Percentiles rank a stretch among this genome's conserved stretches.
These are phyloP conservation scores for Bipolaris zeicola DNA, from an alignment of 2,329 filamentous ascomycete genomes.

Conservation along the genomic window DNA sequence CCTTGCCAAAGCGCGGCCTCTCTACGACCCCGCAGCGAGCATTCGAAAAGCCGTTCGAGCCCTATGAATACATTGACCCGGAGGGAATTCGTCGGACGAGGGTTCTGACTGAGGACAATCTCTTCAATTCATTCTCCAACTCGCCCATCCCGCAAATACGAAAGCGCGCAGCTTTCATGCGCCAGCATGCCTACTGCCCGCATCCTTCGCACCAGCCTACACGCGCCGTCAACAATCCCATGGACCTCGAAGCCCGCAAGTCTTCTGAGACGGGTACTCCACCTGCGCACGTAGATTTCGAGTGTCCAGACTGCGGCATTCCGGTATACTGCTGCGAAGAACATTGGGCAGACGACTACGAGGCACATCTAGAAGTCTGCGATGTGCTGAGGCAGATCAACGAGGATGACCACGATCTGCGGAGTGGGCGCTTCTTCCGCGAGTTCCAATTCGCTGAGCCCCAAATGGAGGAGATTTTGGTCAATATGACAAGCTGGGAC, in stretches of 20 bases:
- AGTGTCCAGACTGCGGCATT: slow-evolving; percentile 94
- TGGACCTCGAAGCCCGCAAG: slow-evolving; percentile 68
- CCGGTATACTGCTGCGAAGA: slow-evolving; percentile 92
- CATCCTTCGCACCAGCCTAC: slow-evolving; percentile 85
- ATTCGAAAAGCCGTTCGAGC: slow-evolving; percentile 40
- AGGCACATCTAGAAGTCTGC: slow-evolving; percentile 88
- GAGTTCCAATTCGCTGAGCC: slow-evolving; percentile 91
- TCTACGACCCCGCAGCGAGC: slow-evolving; percentile 39
- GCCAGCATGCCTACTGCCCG: slow-evolving; percentile 89
- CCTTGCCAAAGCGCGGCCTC: slow-evolving; percentile 34
- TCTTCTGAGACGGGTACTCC: slow-evolving; percentile 61
- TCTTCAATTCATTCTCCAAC: slow-evolving; percentile 90
- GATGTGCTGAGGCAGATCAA: slow-evolving; percentile 92
- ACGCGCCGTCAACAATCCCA: slow-evolving; percentile 67
- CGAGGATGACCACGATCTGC: slow-evolving; percentile 94
- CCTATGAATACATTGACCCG: slow-evolving; percentile 44
- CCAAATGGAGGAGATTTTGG: slow-evolving; percentile 88
- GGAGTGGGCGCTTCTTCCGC: slow-evolving; percentile 87
- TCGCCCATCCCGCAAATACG: slow-evolving; percentile 90
- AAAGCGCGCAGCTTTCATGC: slow-evolving; percentile 86
- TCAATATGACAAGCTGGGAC: slow-evolving; percentile 99
- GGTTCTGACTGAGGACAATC: slow-evolving; percentile 72
- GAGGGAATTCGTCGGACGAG: slow-evolving; percentile 41
- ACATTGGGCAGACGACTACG: slow-evolving; percentile 96
- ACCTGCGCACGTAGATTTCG: slow-evolving; percentile 85